Evolutionary conservation across 164 flowering plant species (phyloP), one percentile per base, ranked within the genome.

Genomic region (Berberis vulgaris): DNA sequence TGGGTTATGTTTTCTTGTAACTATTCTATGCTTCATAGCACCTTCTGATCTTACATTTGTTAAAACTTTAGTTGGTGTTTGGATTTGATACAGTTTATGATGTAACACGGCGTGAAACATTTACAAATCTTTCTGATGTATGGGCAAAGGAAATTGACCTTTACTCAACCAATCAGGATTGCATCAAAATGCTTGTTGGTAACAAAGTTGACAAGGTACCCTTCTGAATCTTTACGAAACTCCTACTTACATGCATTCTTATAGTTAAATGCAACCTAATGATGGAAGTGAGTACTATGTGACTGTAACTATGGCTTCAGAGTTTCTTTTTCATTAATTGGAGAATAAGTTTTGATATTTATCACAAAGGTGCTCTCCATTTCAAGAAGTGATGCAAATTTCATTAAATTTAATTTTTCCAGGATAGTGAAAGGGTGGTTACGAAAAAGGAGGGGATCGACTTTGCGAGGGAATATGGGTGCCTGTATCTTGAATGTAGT

Each of bases 121-220:
- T 88, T 64, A 88, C 96, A 10, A 85, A 88, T 72, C 78, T 88
- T n/a, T 76, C 90, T 43, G 92, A 88, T 57, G 66, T 88, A 69
- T 88, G 96, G 96, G 84, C 85, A 1, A 88, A 82, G 73, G 96
- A 88, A 79, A 74, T 88, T 61, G 96, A 88, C 57, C 71, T 88
- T 47, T 86, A 88, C 63, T 83, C 86, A 42, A 88, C 96, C 54
- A 88, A 86, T 75, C 92, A 80, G 76, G 96, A 88, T 66, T 88
- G 96, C 81, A 83, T 88, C 79, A 88, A 86, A 77, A 85, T 88
- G 92, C 92, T 86, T 69, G 90, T 88, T 60, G 96, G 96, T 45
- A 88, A 88, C 76, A 88, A 88, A 77, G 88, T 88, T 65, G 92
- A 88, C 68, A 86, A 85, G 92, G 92, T 50, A 13, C 41, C 47